These are phyloP conservation scores for Achlya hypogyna DNA, from an alignment of 352 stramenopile species.

Conservation along the genomic window DNA sequence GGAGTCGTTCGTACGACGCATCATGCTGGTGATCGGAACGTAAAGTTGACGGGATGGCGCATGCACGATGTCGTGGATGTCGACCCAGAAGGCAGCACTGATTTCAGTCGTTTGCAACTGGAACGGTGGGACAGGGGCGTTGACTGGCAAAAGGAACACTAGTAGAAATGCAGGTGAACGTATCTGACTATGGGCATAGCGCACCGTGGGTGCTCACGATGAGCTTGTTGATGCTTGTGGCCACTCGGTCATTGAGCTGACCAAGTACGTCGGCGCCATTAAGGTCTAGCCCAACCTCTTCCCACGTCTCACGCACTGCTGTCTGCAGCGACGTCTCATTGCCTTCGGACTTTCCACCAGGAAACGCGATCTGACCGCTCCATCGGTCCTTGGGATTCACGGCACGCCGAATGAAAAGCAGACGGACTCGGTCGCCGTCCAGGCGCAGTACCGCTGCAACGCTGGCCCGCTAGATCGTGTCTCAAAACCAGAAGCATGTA, in stretches of 20 bases:
- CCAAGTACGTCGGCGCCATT: background rate
- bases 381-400: constrained; percentile 68
- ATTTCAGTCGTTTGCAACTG: constrained; percentile 1
- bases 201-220: constrained; percentile 7
- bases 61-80: background rate
- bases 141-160: background rate
- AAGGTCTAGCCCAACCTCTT: constrained; percentile 73
- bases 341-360: constrained; percentile 58
- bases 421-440: constrained; percentile 43
- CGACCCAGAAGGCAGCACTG: constrained; percentile 10
- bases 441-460: constrained; percentile 70
- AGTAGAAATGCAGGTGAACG: background rate
- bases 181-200: background rate
- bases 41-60: background rate
- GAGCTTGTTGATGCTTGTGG: background rate
- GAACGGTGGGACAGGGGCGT: background rate
- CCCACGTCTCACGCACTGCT: constrained; percentile 71
- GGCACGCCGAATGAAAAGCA: constrained; percentile 66
- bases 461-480: constrained; percentile 39
- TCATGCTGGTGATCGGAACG: background rate
- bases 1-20: background rate
- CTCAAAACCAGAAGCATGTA: background rate
- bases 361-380: constrained; percentile 82
- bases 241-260: background rate
- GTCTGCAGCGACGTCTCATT: constrained; percentile 63